phyloP scores from a whole-genome alignment of 2,329 filamentous ascomycete species.

The Verruconis gallopava region DNA sequence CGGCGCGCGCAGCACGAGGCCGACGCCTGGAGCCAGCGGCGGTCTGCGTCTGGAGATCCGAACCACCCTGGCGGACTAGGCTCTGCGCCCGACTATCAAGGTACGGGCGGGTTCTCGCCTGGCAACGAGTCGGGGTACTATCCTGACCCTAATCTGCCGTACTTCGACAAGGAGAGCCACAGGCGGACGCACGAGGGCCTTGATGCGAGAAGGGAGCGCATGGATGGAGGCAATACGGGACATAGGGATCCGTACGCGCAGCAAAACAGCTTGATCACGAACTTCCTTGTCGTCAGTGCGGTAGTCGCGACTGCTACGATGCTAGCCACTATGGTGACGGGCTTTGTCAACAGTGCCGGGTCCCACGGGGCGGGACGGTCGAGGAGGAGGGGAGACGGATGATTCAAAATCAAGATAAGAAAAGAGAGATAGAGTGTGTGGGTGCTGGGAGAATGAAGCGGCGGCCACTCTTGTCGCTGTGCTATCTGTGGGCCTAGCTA shows the following conservation, averaged over 20 bases:
- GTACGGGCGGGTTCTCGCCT: neutral
- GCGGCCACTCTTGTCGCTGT: too few species aligned
- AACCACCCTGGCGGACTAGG: constrained; percentile 42
- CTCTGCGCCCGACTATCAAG: constrained; percentile 35
- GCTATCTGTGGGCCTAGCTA: too few species aligned
- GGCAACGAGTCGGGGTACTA: constrained; percentile 23
- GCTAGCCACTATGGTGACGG: neutral
- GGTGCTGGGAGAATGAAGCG: too few species aligned
- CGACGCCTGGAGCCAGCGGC: constrained; percentile 14
- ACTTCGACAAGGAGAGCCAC: constrained; percentile 68
- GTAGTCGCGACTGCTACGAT: constrained; percentile 4
- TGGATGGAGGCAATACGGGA: constrained; percentile 26
- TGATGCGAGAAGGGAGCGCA: constrained; percentile 42
- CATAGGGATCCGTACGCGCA: constrained; percentile 5
- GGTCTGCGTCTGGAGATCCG: constrained; percentile 10
- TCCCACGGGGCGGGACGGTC: too few species aligned
- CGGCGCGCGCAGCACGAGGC: constrained; percentile 11
- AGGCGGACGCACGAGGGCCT: constrained; percentile 49
- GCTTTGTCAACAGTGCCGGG: too few species aligned
- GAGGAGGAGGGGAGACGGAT: too few species aligned
- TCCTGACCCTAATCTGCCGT: constrained; percentile 45
- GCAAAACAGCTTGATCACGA: neutral
- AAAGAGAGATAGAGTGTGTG: too few species aligned
- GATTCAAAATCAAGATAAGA: too few species aligned
- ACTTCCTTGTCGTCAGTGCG: constrained; percentile 5